Evolutionary conservation across 352 stramenopile genomes (phyloP), one percentile per base, ranked within the genome.

Genomic region (Pythium pectinolyticum): DNA sequence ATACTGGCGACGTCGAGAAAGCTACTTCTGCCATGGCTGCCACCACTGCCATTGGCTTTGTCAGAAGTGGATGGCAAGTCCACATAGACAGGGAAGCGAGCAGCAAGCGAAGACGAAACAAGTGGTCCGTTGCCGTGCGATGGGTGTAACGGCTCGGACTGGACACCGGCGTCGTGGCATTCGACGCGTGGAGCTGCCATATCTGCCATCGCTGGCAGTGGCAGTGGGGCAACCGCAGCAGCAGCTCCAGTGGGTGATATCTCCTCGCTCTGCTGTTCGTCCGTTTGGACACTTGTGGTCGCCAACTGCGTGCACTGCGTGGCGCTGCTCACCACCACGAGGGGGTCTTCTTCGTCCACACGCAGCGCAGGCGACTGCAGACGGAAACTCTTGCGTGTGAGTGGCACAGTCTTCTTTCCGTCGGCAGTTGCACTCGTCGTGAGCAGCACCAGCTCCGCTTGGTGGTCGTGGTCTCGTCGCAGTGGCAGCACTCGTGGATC

Each of bases 51-150:
- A 14, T 30, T 50, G n/a, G 15, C 57, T 9, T 25, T 19, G 15
- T n/a, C 40, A 25, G 17, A 22, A 8, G 49, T 22, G 3, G n/a
- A 15, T 25, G 52, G 31, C 11, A 68, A 46, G 43, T 69, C 54
- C n/a, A 69, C 62, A 28, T 54, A 60, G 11, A 69, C 62, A 32
- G 62, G 62, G 19, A 69, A 69, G 15, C 62, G 62, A 41, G n/a
- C 22, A 8, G 30, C 14, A 12, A 67, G 10, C 14, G 45, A 56
- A 0, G 50, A 34, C 11, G 11, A n/a, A n/a, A n/a, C n/a, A n/a
- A n/a, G n/a, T n/a, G n/a, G n/a, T n/a, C n/a, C n/a, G n/a, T n/a
- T n/a, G n/a, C n/a, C n/a, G n/a, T n/a, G n/a, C n/a, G n/a, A n/a
- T n/a, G n/a, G n/a, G n/a, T n/a, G n/a, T n/a, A n/a, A n/a, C n/a